Conservation (phyloP, 306 rosid species). For the Vigna radiata region DNA sequence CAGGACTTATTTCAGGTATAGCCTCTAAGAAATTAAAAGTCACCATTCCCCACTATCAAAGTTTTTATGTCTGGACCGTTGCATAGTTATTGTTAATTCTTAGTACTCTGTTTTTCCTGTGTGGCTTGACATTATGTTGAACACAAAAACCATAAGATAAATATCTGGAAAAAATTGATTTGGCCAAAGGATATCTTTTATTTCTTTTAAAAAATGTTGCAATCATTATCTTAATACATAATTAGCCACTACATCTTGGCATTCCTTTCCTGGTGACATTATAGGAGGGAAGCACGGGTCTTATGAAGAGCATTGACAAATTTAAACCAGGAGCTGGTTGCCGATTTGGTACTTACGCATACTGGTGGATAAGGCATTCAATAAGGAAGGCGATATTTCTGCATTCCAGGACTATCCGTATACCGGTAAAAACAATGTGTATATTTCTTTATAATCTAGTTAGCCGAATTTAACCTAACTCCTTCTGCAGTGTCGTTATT, state of each 20-base stretch:
- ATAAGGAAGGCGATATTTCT: slow-evolving; percentile 79
- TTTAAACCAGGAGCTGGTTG: slow-evolving; percentile 89
- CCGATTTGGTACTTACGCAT: slow-evolving; percentile 86
- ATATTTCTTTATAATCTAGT: slow-evolving; percentile 19
- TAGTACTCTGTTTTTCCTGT: slow-evolving; percentile 10
- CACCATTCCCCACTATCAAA: slow-evolving; percentile 2
- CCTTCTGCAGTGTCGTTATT: slow-evolving; percentile 33
- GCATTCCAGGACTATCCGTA: slow-evolving; percentile 89
- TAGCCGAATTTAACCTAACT: slow-evolving; percentile 27
- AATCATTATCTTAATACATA: slow-evolving; percentile 12
- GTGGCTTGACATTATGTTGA: slow-evolving; percentile 36
- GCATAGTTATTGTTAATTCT: slow-evolving; percentile 24
- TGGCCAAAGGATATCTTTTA: slow-evolving; percentile 25
- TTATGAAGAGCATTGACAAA: slow-evolving; percentile 81
- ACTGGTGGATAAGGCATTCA: slow-evolving; percentile 94
- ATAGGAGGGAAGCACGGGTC: slow-evolving; percentile 94
- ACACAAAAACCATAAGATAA: slow-evolving; percentile 22
- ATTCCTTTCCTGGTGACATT: slow-evolving; percentile 43
- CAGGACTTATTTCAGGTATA: slow-evolving; percentile 96
- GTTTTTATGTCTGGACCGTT: slow-evolving; percentile 28
- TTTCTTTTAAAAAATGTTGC: slow-evolving; percentile 14
- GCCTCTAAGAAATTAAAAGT: slow-evolving; percentile 19
- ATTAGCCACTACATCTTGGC: slow-evolving; percentile 31
- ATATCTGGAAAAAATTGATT: not conserved
- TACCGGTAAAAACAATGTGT: slow-evolving; percentile 64